A percentile compares a stretch with the other conserved stretches of the same genome.
Conservation (phyloP, 345 rosid genomes). For the Salix viminalis region DNA sequence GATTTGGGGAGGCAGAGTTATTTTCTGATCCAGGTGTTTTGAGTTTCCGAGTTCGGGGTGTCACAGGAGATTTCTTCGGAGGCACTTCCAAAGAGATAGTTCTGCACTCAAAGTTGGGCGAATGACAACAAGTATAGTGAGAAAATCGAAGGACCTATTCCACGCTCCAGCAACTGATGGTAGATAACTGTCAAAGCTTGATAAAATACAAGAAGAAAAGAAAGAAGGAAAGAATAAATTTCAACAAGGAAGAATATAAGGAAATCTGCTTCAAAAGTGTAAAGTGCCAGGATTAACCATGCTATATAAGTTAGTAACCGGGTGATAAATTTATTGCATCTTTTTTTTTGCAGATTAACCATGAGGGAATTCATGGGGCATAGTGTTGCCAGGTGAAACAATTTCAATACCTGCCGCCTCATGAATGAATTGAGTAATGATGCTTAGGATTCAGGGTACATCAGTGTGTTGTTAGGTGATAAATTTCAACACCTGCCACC, state of each 20-base stretch:
- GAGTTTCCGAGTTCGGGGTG: slow-evolving; percentile 39
- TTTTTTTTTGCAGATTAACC: too few species aligned
- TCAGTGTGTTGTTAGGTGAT: not conserved
- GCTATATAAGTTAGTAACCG: not conserved
- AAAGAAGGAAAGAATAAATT: too few species aligned
- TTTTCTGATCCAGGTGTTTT: not conserved
- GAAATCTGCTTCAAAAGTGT: too few species aligned
- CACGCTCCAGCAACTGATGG: not conserved
- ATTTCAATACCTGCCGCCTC: too few species aligned
- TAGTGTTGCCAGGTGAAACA: too few species aligned
- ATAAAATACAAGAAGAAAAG: too few species aligned
- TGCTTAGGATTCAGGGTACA: not conserved
- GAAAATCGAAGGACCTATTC: not conserved
- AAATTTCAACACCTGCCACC: not conserved
- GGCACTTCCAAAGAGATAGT: slow-evolving; percentile 55
- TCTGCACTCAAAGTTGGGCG: slow-evolving; percentile 33
- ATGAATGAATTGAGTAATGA: too few species aligned
- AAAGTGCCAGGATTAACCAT: too few species aligned
- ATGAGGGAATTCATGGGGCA: too few species aligned
- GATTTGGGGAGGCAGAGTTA: slow-evolving; percentile 14
- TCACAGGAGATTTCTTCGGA: slow-evolving; percentile 63
- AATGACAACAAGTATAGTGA: slow-evolving; percentile 9
- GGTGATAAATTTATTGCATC: not conserved
- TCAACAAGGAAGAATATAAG: too few species aligned
- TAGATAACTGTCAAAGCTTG: not conserved